Conservation (phyloP, 2,329 filamentous ascomycete species). For the Colletotrichum tropicale region DNA sequence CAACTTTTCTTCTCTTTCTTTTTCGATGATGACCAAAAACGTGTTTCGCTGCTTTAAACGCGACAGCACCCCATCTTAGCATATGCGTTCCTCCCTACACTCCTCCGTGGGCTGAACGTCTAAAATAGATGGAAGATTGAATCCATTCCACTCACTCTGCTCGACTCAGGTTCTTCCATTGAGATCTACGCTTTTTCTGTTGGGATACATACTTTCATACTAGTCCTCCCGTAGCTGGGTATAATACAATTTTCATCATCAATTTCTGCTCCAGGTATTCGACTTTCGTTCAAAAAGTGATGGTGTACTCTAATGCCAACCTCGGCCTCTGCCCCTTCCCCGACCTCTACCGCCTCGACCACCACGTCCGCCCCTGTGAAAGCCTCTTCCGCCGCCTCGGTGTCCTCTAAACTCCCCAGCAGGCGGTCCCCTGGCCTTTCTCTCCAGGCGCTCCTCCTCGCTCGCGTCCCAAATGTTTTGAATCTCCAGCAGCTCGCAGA, state of each 20-base stretch:
- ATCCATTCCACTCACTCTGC: conserved; percentile 57
- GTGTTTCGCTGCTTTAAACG: background rate
- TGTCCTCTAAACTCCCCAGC: conserved; percentile 36
- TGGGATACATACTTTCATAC: conserved; percentile 39
- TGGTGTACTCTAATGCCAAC: conserved; percentile 12
- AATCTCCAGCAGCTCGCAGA: conserved; percentile 80
- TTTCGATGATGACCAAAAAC: background rate
- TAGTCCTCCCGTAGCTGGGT: background rate
- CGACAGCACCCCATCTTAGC: conserved; percentile 48
- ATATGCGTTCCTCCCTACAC: conserved; percentile 56
- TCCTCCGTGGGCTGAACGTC: conserved; percentile 58
- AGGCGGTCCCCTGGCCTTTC: conserved; percentile 63
- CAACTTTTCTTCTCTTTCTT: background rate
- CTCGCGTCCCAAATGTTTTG: conserved; percentile 75
- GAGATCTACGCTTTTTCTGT: conserved; percentile 53
- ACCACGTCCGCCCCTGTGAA: conserved; percentile 36
- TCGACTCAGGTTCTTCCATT: conserved; percentile 44
- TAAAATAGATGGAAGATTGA: conserved; percentile 60
- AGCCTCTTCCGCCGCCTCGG: conserved; percentile 36
- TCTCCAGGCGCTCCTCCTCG: conserved; percentile 70
- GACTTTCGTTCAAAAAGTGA: background rate
- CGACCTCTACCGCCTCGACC: conserved; percentile 40
- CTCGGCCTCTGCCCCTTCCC: conserved; percentile 32
- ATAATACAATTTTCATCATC: background rate
- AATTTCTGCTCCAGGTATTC: background rate